A percentile compares a stretch with the other conserved stretches of the same genome.
phyloP scores from a whole-genome alignment of 371 early-diverging fungal species.

The Rhizopus arrhizus region DNA sequence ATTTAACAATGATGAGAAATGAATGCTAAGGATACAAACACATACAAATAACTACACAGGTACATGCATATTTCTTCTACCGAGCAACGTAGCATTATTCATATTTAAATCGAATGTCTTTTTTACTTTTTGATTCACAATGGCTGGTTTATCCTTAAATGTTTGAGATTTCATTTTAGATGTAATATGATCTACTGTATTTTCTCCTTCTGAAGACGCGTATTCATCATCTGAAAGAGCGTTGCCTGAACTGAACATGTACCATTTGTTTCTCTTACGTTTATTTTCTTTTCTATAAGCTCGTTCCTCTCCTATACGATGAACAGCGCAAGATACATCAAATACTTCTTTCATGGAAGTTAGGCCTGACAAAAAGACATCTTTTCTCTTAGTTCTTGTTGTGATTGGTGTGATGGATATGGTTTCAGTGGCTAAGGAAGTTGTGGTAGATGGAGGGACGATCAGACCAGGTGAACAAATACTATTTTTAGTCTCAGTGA shows the following conservation, averaged over 20 bases:
- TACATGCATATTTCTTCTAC: conserved; percentile 21
- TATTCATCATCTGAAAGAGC: background rate
- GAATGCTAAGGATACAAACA: too few species aligned
- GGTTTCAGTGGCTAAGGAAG: conserved; percentile 30
- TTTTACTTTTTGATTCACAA: conserved; percentile 6
- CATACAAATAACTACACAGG: background rate
- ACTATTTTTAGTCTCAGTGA: background rate
- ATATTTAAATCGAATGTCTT: conserved; percentile 47
- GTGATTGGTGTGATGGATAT: conserved; percentile 5
- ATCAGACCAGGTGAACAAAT: conserved; percentile 12
- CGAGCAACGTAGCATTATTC: conserved; percentile 50
- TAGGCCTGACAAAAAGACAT: conserved; percentile 48
- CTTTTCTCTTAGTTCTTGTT: conserved; percentile 17
- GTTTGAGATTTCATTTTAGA: background rate
- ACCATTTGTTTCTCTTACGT: conserved; percentile 5
- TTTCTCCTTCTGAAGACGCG: conserved; percentile 3
- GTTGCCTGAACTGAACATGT: background rate
- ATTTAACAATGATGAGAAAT: too few species aligned
- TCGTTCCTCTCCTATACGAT: conserved; percentile 62
- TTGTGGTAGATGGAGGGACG: conserved; percentile 29
- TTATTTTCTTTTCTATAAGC: conserved; percentile 23
- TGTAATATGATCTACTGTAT: background rate
- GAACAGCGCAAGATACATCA: conserved; percentile 63
- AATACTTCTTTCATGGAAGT: conserved; percentile 60
- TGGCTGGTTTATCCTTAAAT: background rate